A percentile compares a stretch with the other conserved stretches of the same genome.
Conservation (phyloP, 306 rosid species). For the Glycyrrhiza uralensis region DNA sequence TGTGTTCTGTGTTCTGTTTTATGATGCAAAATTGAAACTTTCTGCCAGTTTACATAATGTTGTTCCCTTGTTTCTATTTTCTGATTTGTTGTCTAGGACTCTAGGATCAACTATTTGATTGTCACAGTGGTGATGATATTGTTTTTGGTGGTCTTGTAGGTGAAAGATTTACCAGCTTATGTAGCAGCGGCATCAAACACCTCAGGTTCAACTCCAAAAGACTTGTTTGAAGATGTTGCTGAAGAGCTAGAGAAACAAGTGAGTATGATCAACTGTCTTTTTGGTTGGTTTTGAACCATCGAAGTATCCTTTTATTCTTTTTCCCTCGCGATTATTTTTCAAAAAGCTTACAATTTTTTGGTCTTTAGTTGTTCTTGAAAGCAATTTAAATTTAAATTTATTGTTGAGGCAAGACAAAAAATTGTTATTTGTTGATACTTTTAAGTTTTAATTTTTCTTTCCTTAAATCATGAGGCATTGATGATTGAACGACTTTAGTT, state of each 20-base stretch:
- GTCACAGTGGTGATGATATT: not conserved
- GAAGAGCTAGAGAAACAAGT: constrained; percentile 91
- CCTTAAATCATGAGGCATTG: not conserved
- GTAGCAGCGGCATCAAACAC: constrained; percentile 75
- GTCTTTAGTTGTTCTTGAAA: constrained; percentile 11
- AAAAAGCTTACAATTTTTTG: not conserved
- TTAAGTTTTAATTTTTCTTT: not conserved
- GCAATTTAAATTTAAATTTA: not conserved
- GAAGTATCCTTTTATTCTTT: not conserved
- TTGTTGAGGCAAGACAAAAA: not conserved
- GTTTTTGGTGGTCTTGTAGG: constrained; percentile 38
- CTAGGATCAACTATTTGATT: not conserved
- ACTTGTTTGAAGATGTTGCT: constrained; percentile 78
- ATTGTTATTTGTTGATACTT: constrained; percentile 7
- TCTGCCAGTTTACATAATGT: not conserved
- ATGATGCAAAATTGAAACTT: not conserved
- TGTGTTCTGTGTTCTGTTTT: not conserved
- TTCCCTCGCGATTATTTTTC: not conserved
- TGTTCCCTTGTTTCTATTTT: constrained; percentile 8
- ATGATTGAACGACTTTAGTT: constrained; percentile 4
- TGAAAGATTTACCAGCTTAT: constrained; percentile 76
- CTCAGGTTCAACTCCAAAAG: constrained; percentile 89
- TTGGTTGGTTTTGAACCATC: constrained; percentile 25
- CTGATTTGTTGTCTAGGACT: constrained; percentile 12
- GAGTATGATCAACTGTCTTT: constrained; percentile 28